Conservation (phyloP, 2,329 filamentous ascomycete genomes). For the Graphiopsis chlorocephala region DNA sequence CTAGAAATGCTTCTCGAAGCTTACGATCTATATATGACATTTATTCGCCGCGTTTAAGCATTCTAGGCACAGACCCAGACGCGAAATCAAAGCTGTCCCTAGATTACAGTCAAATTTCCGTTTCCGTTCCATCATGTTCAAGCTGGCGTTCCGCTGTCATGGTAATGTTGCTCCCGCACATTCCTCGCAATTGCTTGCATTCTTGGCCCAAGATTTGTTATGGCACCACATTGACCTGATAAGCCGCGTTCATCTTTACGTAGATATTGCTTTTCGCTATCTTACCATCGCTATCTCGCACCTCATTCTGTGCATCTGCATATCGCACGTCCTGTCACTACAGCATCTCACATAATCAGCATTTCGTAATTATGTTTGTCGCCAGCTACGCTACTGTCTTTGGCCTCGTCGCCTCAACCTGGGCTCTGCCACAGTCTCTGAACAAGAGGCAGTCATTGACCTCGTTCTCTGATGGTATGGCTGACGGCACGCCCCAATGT, state of each 20-base stretch:
- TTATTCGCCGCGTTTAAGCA: constrained; percentile 9
- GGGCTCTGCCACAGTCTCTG: constrained; percentile 1
- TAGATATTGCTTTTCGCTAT: background rate
- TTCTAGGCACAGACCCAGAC: constrained; percentile 4
- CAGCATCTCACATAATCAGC: background rate
- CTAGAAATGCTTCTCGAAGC: constrained; percentile 6
- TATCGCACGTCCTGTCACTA: constrained; percentile 11
- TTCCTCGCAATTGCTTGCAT: constrained; percentile 1
- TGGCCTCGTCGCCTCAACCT: background rate
- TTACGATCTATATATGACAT: constrained; percentile 4
- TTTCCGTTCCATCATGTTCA: background rate
- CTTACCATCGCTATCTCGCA: background rate
- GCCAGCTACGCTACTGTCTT: background rate
- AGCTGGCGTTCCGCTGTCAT: background rate
- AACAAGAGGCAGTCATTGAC: constrained; percentile 4
- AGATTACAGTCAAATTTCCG: background rate
- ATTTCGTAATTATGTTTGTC: background rate
- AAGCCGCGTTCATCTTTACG: background rate
- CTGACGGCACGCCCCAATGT: too few species aligned
- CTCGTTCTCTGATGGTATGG: constrained; percentile 4
- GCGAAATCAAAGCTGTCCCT: background rate
- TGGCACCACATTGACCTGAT: background rate
- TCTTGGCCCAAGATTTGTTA: constrained; percentile 9
- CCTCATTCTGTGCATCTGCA: background rate
- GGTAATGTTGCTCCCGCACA: constrained; percentile 3